Evolutionary conservation across 192 early-diverging fungal genomes (phyloP).

Genomic region (Allomyces macrogynus): DNA sequence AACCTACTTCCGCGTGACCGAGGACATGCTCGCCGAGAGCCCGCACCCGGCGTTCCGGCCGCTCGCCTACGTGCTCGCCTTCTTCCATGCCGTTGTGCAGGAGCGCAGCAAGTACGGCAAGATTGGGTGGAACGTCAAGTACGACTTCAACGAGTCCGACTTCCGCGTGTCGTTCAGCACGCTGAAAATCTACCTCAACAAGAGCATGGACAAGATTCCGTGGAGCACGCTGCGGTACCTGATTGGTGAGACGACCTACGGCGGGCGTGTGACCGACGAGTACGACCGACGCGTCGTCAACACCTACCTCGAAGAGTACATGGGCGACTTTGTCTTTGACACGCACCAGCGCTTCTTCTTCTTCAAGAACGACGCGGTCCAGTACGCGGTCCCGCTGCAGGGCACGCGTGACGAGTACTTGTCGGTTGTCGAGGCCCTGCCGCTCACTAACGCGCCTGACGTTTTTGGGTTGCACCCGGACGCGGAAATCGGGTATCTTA

Average conservation of each 20-base stretch:
- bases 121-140: slow-evolving; percentile 88
- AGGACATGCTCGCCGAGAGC: slow-evolving; percentile 19
- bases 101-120: slow-evolving; percentile 96
- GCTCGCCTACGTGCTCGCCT: slow-evolving; percentile 84
- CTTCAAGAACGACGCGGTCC: slow-evolving; percentile 45
- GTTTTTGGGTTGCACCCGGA: slow-evolving; percentile 89
- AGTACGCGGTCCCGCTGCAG: slow-evolving; percentile 61
- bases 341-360: slow-evolving; percentile 43
- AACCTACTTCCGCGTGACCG: slow-evolving; percentile 46
- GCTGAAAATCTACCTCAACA: slow-evolving; percentile 77
- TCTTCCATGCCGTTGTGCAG: slow-evolving; percentile 84
- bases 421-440: slow-evolving; percentile 65
- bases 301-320: slow-evolving; percentile 63
- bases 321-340: slow-evolving; percentile 57
- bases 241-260: slow-evolving; percentile 77
- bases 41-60: slow-evolving; percentile 68
- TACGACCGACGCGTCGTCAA: slow-evolving; percentile 72
- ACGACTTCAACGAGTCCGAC: slow-evolving; percentile 98
- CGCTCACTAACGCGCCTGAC: slow-evolving; percentile 83
- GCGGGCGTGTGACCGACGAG: slow-evolving; percentile 86
- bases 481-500: slow-evolving; percentile 75
- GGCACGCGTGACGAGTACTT: slow-evolving; percentile 64
- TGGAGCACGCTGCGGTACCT: slow-evolving; percentile 81
- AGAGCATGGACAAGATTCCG: slow-evolving; percentile 64
- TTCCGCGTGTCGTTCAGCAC: slow-evolving; percentile 70